A percentile compares a stretch with the other conserved stretches of the same genome.
These are phyloP conservation scores for Wickerhamiella bombiphila DNA, from an alignment of 805 yeast species.

Conservation along the genomic window DNA sequence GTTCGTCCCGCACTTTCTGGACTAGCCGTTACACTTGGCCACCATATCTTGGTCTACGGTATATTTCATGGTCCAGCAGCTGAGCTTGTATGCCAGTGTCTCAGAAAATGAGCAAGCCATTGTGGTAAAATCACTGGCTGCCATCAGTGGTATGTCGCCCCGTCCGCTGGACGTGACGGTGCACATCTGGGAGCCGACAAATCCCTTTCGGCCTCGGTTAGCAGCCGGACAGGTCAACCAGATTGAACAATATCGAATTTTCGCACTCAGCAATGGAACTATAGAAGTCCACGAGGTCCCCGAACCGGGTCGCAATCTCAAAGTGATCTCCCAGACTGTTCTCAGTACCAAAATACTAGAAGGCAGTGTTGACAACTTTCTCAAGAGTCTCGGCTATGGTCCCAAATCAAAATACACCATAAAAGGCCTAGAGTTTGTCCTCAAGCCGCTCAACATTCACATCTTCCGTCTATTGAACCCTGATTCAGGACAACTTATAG, in stretches of 20 bases:
- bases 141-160: slow-evolving; percentile 27
- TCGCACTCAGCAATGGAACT: slow-evolving; percentile 7
- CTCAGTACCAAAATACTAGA: slow-evolving; percentile 33
- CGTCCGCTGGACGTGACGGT: slow-evolving; percentile 17
- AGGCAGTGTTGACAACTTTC: slow-evolving; percentile 25
- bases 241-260: slow-evolving; percentile 24
- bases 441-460: slow-evolving; percentile 43
- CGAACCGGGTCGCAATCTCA: slow-evolving; percentile 27
- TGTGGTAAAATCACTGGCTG: slow-evolving; percentile 22
- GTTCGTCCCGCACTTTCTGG: too few relatives aligned
- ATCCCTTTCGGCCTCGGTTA: slow-evolving; percentile 19
- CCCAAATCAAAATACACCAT: slow-evolving; percentile 47
- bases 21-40: too few relatives aligned
- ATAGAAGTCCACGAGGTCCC: slow-evolving; percentile 25
- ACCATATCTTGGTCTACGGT: too few relatives aligned
- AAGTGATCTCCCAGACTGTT: slow-evolving; percentile 51
- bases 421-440: slow-evolving; percentile 46
- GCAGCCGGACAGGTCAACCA: slow-evolving; percentile 23
- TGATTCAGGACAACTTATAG: slow-evolving; percentile 17
- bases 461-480: slow-evolving; percentile 31
- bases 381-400: slow-evolving; percentile 59
- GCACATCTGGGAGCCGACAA: slow-evolving; percentile 23
- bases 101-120: slow-evolving; percentile 21
- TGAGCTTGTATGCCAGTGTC: slow-evolving; percentile 23
- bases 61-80: slow-evolving; percentile 24